A percentile compares a stretch with the other conserved stretches of the same genome.
Conservation (phyloP, 2,329 filamentous ascomycete genomes). For the Penicillium sp. region DNA sequence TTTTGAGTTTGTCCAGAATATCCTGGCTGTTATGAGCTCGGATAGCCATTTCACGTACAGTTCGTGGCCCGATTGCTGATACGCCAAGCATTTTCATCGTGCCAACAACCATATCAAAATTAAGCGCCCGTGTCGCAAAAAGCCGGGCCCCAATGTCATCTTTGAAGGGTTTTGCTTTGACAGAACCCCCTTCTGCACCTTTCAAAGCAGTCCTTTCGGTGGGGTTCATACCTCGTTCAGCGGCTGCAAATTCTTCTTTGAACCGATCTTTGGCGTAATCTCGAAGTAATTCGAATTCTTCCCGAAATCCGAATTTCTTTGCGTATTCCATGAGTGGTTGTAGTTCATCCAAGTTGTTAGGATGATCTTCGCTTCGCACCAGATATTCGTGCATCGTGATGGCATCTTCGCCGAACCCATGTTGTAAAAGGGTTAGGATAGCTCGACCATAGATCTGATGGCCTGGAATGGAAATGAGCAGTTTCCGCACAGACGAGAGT, state of each 20-base stretch:
- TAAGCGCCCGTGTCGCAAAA: conserved; percentile 74
- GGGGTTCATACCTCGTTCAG: not conserved
- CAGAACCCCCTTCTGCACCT: conserved; percentile 1
- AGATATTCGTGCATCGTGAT: conserved; percentile 49
- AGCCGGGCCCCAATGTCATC: conserved; percentile 74
- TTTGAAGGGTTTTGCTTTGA: conserved; percentile 52
- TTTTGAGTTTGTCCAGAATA: conserved; percentile 58
- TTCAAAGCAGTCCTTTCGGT: not conserved
- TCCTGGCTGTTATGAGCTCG: conserved; percentile 58
- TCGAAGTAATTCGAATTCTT: conserved; percentile 24
- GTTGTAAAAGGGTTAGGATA: conserved; percentile 42
- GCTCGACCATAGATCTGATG: conserved; percentile 45
- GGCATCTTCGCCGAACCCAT: conserved; percentile 39
- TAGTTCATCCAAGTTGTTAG: conserved; percentile 36
- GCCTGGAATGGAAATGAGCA: conserved; percentile 41
- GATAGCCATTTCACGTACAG: conserved; percentile 72
- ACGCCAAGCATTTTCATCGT: conserved; percentile 70
- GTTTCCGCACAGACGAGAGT: conserved; percentile 38
- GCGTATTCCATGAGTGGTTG: conserved; percentile 43
- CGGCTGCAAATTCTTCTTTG: not conserved
- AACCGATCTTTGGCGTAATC: conserved; percentile 18
- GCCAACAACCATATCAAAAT: conserved; percentile 68
- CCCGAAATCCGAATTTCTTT: conserved; percentile 29
- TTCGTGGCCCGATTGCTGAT: conserved; percentile 68
- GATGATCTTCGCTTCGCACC: conserved; percentile 42